phyloP scores from a whole-genome alignment of 805 yeast species.

The Barnettozyma siamensis region DNA sequence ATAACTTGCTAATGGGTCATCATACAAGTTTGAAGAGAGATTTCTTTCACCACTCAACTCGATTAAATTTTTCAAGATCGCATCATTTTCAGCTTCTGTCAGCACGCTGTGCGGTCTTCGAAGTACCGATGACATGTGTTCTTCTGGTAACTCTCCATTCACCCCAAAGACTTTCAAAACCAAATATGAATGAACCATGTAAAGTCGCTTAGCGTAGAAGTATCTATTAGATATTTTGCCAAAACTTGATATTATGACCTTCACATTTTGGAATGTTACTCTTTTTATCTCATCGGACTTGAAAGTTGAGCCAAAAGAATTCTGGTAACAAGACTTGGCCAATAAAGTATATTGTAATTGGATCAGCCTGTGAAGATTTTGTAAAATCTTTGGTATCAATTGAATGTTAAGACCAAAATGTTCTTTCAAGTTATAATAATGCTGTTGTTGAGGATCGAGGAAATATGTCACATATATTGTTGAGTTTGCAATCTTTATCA shows the following conservation, averaged over 20 bases:
- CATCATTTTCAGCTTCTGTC: constrained; percentile 2
- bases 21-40: constrained; percentile 4
- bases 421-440: constrained; percentile 5
- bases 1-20: constrained; percentile 8
- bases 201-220: constrained; percentile 7
- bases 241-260: constrained; percentile 6
- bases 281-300: constrained; percentile 6
- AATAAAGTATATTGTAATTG: constrained; percentile 8
- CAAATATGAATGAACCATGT: constrained; percentile 9
- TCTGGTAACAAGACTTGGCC: constrained; percentile 2
- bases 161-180: constrained; percentile 4
- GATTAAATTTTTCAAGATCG: constrained; percentile 2
- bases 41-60: constrained; percentile 9
- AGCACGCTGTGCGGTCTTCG: background rate
- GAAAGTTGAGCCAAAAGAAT: background rate
- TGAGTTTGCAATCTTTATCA: constrained; percentile 4
- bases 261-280: constrained; percentile 6
- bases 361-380: constrained; percentile 5
- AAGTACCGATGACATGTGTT: background rate
- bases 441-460: constrained; percentile 11
- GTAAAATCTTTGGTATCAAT: constrained; percentile 11
- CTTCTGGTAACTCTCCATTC: background rate
- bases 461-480: constrained; percentile 8
- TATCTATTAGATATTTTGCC: constrained; percentile 7
- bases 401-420: constrained; percentile 10